phyloP scores from a whole-genome alignment of 306 rosid species.

The Purshia tridentata region DNA sequence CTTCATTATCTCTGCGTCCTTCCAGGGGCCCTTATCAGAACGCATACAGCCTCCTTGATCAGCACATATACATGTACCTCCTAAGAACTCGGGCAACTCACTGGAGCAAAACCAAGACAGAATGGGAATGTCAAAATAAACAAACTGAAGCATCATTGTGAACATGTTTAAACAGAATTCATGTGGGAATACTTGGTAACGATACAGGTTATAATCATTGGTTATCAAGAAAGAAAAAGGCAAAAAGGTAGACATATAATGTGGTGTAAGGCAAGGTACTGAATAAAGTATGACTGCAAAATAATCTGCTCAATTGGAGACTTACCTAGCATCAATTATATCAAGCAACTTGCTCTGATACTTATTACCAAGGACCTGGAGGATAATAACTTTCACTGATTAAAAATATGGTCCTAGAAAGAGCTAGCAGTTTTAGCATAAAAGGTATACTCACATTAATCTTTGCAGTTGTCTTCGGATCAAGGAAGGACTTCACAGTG shows the following conservation, averaged over 20 bases:
- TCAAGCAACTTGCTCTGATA: conserved; percentile 85
- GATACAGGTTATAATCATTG: background rate
- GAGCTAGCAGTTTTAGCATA: conserved; percentile 24
- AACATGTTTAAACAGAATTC: background rate
- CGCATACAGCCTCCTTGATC: conserved; percentile 85
- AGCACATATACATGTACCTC: conserved; percentile 85
- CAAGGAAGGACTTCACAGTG: conserved; percentile 89
- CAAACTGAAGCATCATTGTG: background rate
- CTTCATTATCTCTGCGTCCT: conserved; percentile 55
- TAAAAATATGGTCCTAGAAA: conserved; percentile 14
- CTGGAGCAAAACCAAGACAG: conserved; percentile 40
- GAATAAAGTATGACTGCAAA: background rate
- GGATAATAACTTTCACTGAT: conserved; percentile 26
- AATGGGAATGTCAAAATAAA: background rate
- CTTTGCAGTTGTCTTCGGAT: conserved; percentile 87
- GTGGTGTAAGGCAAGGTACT: background rate
- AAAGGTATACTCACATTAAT: conserved; percentile 56
- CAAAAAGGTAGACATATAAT: conserved; percentile 1
- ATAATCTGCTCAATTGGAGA: conserved; percentile 3
- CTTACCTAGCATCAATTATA: conserved; percentile 80
- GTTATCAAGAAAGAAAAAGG: conserved; percentile 1
- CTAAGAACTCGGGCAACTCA: conserved; percentile 84
- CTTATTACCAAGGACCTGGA: conserved; percentile 89
- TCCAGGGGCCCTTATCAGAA: conserved; percentile 97
- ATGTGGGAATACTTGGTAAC: background rate